A percentile compares a stretch with the other conserved stretches of the same genome.
These are phyloP conservation scores for Aspergillus aculeatus DNA, from an alignment of 2,329 filamentous ascomycete genomes.

Conservation along the genomic window DNA sequence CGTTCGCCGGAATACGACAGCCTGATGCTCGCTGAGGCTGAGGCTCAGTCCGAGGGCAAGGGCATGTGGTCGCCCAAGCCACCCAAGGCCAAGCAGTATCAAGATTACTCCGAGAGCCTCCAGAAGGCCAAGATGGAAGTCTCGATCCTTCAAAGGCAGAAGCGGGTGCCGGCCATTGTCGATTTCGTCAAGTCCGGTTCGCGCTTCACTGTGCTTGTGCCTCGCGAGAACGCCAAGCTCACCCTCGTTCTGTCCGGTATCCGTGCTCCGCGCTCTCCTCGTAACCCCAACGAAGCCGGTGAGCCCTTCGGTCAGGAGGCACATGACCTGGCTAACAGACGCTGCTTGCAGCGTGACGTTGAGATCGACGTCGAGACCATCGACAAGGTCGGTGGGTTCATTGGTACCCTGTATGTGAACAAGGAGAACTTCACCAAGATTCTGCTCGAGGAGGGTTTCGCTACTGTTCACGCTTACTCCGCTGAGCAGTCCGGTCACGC, in stretches of 20 bases:
- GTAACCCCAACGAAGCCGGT: conserved; percentile 73
- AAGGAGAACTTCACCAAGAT: conserved; percentile 94
- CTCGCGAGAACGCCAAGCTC: conserved; percentile 88
- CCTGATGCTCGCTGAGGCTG: conserved; percentile 45
- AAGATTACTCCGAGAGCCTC: conserved; percentile 85
- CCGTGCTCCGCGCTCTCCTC: conserved; percentile 81
- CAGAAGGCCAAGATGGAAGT: conserved; percentile 96
- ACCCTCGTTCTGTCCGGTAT: conserved; percentile 94
- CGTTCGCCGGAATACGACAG: conserved; percentile 87
- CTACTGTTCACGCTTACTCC: conserved; percentile 89
- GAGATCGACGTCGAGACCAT: conserved; percentile 93
- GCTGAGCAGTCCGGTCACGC: conserved; percentile 93
- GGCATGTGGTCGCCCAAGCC: conserved; percentile 94
- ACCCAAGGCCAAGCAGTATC: conserved; percentile 75
- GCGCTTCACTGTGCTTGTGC: conserved; percentile 86
- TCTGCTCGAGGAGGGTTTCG: conserved; percentile 89
- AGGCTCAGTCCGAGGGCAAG: conserved; percentile 81
- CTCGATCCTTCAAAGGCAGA: conserved; percentile 81
- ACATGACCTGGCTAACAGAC: conserved; percentile 81
- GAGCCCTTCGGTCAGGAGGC: conserved; percentile 97
- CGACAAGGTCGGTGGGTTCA: conserved; percentile 97
- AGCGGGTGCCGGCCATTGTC: conserved; percentile 87
- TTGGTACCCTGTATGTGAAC: conserved; percentile 89
- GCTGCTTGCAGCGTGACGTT: conserved; percentile 90
- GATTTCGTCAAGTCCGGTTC: conserved; percentile 98